A percentile compares a stretch with the other conserved stretches of the same genome.
These are phyloP conservation scores for Colletotrichum sojae DNA, from an alignment of 2,329 filamentous ascomycete genomes.

Conservation along the genomic window DNA sequence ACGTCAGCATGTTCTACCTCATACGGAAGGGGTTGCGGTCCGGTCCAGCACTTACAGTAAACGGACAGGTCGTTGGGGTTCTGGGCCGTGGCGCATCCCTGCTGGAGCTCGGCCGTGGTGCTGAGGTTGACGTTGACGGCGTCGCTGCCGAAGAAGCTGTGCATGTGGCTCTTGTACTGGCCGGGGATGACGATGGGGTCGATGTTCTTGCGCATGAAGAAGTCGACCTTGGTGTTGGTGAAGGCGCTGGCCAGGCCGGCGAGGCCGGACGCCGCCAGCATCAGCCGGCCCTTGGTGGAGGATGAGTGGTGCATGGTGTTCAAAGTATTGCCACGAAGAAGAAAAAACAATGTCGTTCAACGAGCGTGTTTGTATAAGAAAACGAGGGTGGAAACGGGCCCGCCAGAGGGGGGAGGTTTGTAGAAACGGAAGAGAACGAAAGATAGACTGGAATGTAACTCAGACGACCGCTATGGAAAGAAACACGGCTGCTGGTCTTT, in stretches of 20 bases:
- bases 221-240: conserved; percentile 43
- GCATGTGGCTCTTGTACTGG: conserved; percentile 50
- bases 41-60: conserved; percentile 52
- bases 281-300: background rate
- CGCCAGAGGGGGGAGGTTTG: background rate
- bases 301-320: conserved; percentile 16
- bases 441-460: background rate
- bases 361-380: background rate
- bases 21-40: background rate
- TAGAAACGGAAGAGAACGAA: background rate
- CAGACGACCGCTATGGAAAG: background rate
- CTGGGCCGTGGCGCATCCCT: conserved; percentile 57
- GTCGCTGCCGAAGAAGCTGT: conserved; percentile 54
- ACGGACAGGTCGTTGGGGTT: conserved; percentile 60
- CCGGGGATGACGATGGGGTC: conserved; percentile 51
- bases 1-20: background rate
- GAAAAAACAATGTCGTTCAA: background rate
- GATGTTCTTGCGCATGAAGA: conserved; percentile 52
- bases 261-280: conserved; percentile 16
- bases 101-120: conserved; percentile 49
- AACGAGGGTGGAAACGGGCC: conserved; percentile 7
- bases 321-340: background rate
- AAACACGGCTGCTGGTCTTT: background rate
- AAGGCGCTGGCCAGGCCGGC: conserved; percentile 41
- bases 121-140: conserved; percentile 49